Evolutionary conservation across 139 green algal species (phyloP), one percentile per base, ranked within the genome.

Genomic region (Spirogloea muscicola): DNA sequence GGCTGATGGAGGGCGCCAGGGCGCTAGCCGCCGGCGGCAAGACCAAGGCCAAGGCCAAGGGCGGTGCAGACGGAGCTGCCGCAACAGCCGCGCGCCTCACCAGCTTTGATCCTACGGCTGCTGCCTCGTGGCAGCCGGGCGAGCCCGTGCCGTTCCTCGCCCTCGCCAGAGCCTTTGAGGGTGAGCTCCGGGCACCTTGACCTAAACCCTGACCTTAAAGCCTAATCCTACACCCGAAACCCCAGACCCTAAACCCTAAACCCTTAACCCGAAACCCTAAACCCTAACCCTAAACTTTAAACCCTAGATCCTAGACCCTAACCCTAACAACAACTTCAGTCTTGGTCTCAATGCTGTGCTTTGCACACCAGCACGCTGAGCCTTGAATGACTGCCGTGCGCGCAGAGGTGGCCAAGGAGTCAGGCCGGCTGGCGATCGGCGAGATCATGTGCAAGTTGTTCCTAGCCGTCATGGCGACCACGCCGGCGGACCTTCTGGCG

Each of bases 401-500:
- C 44, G 18, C 68, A 77, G 69, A 48, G 33, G 58, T 70, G 38
- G 37, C 69, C 3, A 49, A 74, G 1, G 58, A 71, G 46, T 55
- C 43, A 7, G 46, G 59, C 10, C 68, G 76, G 21, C 58, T 83
- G 42, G 69, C 31, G 5, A 96, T 95, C 67, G 86, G 85, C 3
- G 62, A 74, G 49, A 70, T 89, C 25, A 74, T 96, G 76, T 89
- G 77, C 58, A 89, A 89, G 46, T 67, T 84, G 37, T 93, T 97
- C 79, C 76, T 91, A 0, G 84, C 87, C 18, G 88, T 98, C 38
- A 85, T 97, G 38, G 81, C 76, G 29, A 85, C 68, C 60, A 90
- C 84, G 1, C 89, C 92, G 3, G 73, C 68, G 6, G 92, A 97
- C 84, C 82, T 98, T 52, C 82, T 97, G 60, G 84, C 90, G 2